These are phyloP conservation scores for Starmerella floris DNA, from an alignment of 805 yeast species.

Conservation along the genomic window DNA sequence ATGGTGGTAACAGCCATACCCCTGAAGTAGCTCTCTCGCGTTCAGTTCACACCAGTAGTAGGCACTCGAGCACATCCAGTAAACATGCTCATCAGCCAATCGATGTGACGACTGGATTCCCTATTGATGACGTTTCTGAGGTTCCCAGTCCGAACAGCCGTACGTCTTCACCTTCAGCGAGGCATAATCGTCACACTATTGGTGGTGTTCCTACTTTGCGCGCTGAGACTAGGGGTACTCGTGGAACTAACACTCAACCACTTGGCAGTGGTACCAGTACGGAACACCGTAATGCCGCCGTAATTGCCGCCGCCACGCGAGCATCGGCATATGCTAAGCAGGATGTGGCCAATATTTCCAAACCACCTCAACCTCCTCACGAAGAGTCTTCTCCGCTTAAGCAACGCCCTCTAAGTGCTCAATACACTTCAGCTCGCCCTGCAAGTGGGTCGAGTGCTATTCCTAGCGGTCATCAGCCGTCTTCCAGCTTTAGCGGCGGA, in stretches of 20 bases:
- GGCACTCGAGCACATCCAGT: not conserved
- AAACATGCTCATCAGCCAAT: constrained; percentile 12
- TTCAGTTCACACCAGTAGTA: not conserved
- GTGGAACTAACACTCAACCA: not conserved
- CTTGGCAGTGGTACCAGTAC: not conserved
- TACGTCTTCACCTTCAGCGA: not conserved
- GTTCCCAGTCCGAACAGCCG: not conserved
- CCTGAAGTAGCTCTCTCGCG: not conserved
- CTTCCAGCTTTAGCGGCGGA: too few relatives aligned
- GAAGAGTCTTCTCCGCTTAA: not conserved
- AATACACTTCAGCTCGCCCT: not conserved
- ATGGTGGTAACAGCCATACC: not conserved
- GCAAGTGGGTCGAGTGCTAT: too few relatives aligned
- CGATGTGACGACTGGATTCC: constrained; percentile 18
- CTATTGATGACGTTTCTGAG: constrained; percentile 6
- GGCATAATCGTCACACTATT: not conserved
- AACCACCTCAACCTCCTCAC: constrained; percentile 1
- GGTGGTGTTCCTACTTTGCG: constrained; percentile 10
- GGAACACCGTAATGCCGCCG: constrained; percentile 17
- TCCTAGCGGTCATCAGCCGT: too few relatives aligned
- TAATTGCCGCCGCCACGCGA: constrained; percentile 16
- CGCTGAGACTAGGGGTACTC: constrained; percentile 1
- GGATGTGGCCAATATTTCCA: constrained; percentile 17
- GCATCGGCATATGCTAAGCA: constrained; percentile 18
- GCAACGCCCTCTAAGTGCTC: not conserved